Conservation (phyloP, 768 basidiomycete species). For the Pulveroboletus sp. region DNA sequence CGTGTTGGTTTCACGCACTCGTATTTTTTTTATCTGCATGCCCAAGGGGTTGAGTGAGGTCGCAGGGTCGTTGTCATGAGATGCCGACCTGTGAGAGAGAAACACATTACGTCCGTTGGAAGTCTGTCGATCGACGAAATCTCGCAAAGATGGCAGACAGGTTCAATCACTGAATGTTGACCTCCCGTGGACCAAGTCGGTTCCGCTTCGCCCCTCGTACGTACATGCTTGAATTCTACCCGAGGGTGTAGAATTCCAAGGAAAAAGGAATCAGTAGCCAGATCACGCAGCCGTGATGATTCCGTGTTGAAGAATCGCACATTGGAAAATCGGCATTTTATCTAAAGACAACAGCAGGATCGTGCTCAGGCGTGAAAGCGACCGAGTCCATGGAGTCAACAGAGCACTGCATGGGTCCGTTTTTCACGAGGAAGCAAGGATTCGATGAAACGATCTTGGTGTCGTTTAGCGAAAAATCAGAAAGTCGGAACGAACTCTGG, state of each 20-base stretch:
- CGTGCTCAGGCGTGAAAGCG: constrained; percentile 1
- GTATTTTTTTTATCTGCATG: constrained; percentile 21
- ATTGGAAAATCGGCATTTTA: constrained; percentile 13
- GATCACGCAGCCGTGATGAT: constrained; percentile 15
- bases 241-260: too few species aligned
- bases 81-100: constrained; percentile 19
- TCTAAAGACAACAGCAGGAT: not conserved
- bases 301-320: not conserved
- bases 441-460: not conserved
- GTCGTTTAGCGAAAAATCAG: not conserved
- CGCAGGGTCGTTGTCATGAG: constrained; percentile 20
- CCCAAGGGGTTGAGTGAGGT: constrained; percentile 20
- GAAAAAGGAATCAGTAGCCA: not conserved
- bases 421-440: not conserved
- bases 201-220: constrained; percentile 6
- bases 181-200: constrained; percentile 13
- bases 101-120: not conserved
- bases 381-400: not conserved
- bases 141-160: too few species aligned
- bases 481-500: not conserved
- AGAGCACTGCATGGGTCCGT: too few species aligned
- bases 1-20: constrained; percentile 17
- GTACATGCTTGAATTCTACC: too few species aligned
- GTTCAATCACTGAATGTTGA: constrained; percentile 3
- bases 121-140: constrained; percentile 25